A percentile compares a stretch with the other conserved stretches of the same genome.
phyloP scores from a whole-genome alignment of 2,329 filamentous ascomycete genomes.

The Stachybotrys chartarum region DNA sequence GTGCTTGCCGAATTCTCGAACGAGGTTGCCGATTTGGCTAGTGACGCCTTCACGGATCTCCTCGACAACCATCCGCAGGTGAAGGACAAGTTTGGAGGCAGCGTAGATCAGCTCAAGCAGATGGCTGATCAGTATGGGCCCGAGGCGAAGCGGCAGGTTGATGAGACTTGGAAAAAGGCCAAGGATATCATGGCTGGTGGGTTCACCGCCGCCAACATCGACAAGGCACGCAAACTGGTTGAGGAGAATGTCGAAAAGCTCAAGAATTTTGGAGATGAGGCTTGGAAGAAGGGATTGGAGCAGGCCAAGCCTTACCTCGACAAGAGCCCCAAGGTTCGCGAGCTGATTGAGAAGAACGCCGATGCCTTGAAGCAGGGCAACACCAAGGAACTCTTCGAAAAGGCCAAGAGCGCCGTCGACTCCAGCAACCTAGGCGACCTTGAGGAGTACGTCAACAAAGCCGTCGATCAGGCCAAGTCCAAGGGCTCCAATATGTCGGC shows the following conservation, averaged over 20 bases:
- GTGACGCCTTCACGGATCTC: conserved; percentile 56
- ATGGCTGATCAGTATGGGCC: conserved; percentile 65
- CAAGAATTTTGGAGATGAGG: conserved; percentile 61
- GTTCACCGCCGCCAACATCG: conserved; percentile 41
- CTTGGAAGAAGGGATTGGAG: conserved; percentile 65
- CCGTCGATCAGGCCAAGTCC: conserved; percentile 35
- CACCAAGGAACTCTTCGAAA: conserved; percentile 53
- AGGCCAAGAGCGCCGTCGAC: conserved; percentile 53
- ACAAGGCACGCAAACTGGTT: conserved; percentile 54
- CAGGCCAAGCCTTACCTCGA: conserved; percentile 66
- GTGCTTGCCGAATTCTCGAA: conserved; percentile 55
- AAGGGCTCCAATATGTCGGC: conserved; percentile 28
- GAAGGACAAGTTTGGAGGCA: conserved; percentile 65
- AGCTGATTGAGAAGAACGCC: conserved; percentile 64
- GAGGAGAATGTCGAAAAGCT: conserved; percentile 64
- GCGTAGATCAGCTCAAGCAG: conserved; percentile 60
- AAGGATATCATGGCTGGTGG: conserved; percentile 57
- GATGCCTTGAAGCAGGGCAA: conserved; percentile 63
- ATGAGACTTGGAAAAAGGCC: conserved; percentile 63
- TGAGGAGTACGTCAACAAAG: conserved; percentile 24
- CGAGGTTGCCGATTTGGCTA: conserved; percentile 53
- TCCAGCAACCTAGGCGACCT: conserved; percentile 49
- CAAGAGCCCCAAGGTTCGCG: conserved; percentile 69
- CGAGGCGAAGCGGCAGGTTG: conserved; percentile 69
- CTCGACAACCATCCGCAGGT: conserved; percentile 66